Base-by-base conservation (phyloP, 176 grass and related monocot species). In the Oryza longistaminata region DNA sequence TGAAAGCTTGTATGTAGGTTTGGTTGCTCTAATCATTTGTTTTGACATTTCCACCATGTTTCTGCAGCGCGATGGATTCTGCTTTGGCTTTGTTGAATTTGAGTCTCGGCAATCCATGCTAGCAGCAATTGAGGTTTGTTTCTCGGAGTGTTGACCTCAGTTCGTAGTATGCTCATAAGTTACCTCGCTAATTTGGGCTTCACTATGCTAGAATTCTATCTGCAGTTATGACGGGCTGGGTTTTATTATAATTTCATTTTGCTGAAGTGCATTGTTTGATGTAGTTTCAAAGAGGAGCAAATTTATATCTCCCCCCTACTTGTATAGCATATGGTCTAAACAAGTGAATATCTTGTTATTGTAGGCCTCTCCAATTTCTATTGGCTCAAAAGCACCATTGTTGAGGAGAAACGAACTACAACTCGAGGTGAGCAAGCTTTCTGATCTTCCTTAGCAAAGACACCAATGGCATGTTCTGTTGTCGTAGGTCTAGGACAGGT, bases 61-160 rank as follows among this genome's bases (percentile, higher is more conserved):
- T 67, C 61, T 90, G 75, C 83, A 94, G 92, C 1, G 6, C 86
- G 92, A 94, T 69, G 68, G 48, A 26, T 94, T 92, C 77, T 90
- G 83, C 78, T 94, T 92, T 87, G 92, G 94, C 45, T 97, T 97
- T 10, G 88, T 97, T 9, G 88, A 97, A 81, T 97, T 97, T 86
- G 92, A 92, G 66, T 85, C 92, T 44, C 29, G 81, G 37, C 27
- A 91, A 67, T 92, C 92, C 22, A 97, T 94, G 95, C 19, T 82
- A 83, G 88, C 81, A 70, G 92, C 95, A 53, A 85, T 97, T 17
- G 74, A 94, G 92, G 95, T 97, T 81, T 85, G 67, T 89, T 77
- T 40, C 49, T 21, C 0, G 2, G 2, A 17, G 33, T 68, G 10
- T 22, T 42, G 21, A 19, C 29, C 3, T 61, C 16, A 62, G 19